These are phyloP conservation scores for Kodamaea laetipori DNA, from an alignment of 805 yeast species.

Conservation along the genomic window DNA sequence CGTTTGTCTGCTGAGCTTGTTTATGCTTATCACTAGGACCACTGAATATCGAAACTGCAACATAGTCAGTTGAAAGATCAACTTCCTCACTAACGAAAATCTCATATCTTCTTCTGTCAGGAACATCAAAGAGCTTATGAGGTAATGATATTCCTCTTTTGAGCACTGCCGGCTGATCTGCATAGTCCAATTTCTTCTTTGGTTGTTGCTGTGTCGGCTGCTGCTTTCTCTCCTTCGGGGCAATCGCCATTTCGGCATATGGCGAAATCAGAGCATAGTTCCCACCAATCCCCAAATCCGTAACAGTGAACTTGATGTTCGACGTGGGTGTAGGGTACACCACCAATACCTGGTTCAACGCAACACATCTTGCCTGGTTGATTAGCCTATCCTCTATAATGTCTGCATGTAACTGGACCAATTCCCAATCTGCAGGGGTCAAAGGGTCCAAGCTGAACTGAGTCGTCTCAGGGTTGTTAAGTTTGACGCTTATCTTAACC, in stretches of 20 bases:
- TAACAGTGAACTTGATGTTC: conserved; percentile 59
- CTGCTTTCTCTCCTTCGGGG: conserved; percentile 53
- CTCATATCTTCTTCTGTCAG: conserved; percentile 34
- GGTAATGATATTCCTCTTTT: conserved; percentile 61
- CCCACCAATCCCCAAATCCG: conserved; percentile 47
- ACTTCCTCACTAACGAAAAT: conserved; percentile 46
- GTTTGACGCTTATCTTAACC: conserved; percentile 34
- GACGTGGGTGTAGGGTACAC: conserved; percentile 66
- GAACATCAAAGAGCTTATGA: conserved; percentile 35
- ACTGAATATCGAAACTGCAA: conserved; percentile 51
- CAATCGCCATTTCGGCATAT: conserved; percentile 70
- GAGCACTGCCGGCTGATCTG: conserved; percentile 39
- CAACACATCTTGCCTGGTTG: conserved; percentile 78
- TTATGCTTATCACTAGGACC: conserved; percentile 47
- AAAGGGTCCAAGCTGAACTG: conserved; percentile 78
- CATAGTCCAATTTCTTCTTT: conserved; percentile 27
- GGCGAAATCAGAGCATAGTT: conserved; percentile 57
- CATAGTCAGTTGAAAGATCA: conserved; percentile 37
- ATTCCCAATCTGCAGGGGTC: conserved; percentile 83
- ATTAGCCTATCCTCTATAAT: conserved; percentile 72
- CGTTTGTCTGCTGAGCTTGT: conserved; percentile 16
- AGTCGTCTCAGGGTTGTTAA: conserved; percentile 53
- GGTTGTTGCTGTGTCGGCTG: conserved; percentile 16
- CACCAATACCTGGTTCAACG: conserved; percentile 56
- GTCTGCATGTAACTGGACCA: conserved; percentile 79